phyloP scores from a whole-genome alignment of 2,329 filamentous ascomycete species.

The Fusarium sp. region DNA sequence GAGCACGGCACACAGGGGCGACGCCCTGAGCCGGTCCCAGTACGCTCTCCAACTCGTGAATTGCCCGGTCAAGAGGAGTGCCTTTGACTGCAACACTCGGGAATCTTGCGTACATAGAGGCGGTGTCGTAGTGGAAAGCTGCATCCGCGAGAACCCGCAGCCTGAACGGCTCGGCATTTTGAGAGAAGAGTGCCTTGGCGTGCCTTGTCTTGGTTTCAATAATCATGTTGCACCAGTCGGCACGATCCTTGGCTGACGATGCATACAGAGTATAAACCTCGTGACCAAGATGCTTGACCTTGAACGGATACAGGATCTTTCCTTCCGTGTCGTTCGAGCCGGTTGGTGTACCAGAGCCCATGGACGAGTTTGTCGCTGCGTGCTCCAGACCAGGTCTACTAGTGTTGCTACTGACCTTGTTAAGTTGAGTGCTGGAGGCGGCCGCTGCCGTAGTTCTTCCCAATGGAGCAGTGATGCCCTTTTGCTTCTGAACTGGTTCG shows the following conservation, averaged over 20 bases:
- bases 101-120: conserved; percentile 67
- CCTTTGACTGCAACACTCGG: conserved; percentile 81
- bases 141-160: conserved; percentile 91
- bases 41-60: conserved; percentile 84
- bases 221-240: conserved; percentile 93
- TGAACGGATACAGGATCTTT: conserved; percentile 91
- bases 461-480: conserved; percentile 73
- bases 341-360: conserved; percentile 57
- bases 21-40: conserved; percentile 78
- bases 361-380: conserved; percentile 72
- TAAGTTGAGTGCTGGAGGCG: conserved; percentile 66
- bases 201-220: conserved; percentile 95
- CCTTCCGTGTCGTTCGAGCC: conserved; percentile 76
- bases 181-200: conserved; percentile 85
- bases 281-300: conserved; percentile 92
- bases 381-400: conserved; percentile 72
- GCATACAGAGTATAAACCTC: conserved; percentile 94
- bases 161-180: conserved; percentile 96
- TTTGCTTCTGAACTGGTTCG: conserved; percentile 85
- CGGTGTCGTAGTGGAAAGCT: conserved; percentile 82
- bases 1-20: conserved; percentile 80
- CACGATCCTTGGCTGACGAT: conserved; percentile 74
- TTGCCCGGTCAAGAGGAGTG: conserved; percentile 90
- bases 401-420: conserved; percentile 62
- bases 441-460: conserved; percentile 69